Conservation (phyloP, 1,284 basidiomycete genomes). For the Bjerkandera adusta region DNA sequence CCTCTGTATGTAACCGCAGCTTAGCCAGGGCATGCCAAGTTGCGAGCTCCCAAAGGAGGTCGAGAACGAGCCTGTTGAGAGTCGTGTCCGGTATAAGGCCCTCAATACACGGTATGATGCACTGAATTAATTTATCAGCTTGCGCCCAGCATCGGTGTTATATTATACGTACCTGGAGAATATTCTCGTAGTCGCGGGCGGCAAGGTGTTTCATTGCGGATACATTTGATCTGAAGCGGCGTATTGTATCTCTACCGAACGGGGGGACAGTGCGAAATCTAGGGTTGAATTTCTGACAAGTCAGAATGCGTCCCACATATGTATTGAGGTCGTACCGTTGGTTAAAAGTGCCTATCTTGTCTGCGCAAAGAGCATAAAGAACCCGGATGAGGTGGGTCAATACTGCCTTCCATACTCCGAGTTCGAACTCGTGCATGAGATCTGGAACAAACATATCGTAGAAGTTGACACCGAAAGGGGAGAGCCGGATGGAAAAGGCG, state of each 20-base stretch:
- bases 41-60: slow-evolving; percentile 26
- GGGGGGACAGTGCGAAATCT: slow-evolving; percentile 26
- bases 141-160: neutral
- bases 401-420: slow-evolving; percentile 34
- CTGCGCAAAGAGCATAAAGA: neutral
- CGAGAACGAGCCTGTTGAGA: slow-evolving; percentile 20
- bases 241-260: slow-evolving; percentile 27
- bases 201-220: slow-evolving; percentile 27
- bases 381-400: slow-evolving; percentile 18
- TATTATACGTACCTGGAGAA: slow-evolving; percentile 22
- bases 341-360: slow-evolving; percentile 13
- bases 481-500: slow-evolving; percentile 28
- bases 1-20: slow-evolving; percentile 28
- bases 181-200: slow-evolving; percentile 28
- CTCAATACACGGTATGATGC: slow-evolving; percentile 29
- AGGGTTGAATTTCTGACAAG: neutral
- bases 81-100: slow-evolving; percentile 22
- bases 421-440: slow-evolving; percentile 36
- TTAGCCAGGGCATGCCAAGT: slow-evolving; percentile 32
- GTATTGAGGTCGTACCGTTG: slow-evolving; percentile 15
- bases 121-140: slow-evolving; percentile 16
- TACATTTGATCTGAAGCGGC: slow-evolving; percentile 23
- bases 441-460: slow-evolving; percentile 32
- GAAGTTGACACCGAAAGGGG: slow-evolving; percentile 22
- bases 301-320: neutral